These are phyloP conservation scores for Rhinocladiella mackenziei DNA, from an alignment of 2,329 filamentous ascomycete genomes.

Conservation along the genomic window DNA sequence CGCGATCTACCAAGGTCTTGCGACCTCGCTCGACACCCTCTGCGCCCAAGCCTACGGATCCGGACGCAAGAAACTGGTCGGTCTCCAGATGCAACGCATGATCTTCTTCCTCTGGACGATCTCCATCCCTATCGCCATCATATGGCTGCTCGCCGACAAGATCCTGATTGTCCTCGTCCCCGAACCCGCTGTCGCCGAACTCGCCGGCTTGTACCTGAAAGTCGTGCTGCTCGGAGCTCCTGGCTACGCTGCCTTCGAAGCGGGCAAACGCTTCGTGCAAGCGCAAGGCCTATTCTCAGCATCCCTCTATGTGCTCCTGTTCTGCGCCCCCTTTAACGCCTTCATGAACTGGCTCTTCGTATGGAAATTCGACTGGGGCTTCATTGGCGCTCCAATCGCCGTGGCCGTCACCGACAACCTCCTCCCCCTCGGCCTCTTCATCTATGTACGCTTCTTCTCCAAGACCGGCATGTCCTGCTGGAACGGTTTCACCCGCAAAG, in stretches of 20 bases:
- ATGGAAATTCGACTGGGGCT: slow-evolving; percentile 65
- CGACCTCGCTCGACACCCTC: slow-evolving; percentile 85
- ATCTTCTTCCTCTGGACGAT: slow-evolving; percentile 69
- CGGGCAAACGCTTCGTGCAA: slow-evolving; percentile 80
- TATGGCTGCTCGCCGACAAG: slow-evolving; percentile 66
- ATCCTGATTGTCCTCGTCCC: slow-evolving; percentile 67
- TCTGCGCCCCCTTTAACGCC: slow-evolving; percentile 78
- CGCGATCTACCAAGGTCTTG: slow-evolving; percentile 68
- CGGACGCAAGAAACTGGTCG: slow-evolving; percentile 83
- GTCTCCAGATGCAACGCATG: slow-evolving; percentile 77
- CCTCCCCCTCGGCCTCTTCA: slow-evolving; percentile 66
- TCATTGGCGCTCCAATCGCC: slow-evolving; percentile 74
- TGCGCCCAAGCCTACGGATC: slow-evolving; percentile 93
- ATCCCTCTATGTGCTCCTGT: slow-evolving; percentile 74
- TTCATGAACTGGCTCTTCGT: slow-evolving; percentile 78
- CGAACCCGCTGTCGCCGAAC: slow-evolving; percentile 63
- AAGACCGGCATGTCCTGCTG: slow-evolving; percentile 66
- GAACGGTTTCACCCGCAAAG: slow-evolving; percentile 70
- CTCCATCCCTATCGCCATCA: slow-evolving; percentile 65
- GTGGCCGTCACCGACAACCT: slow-evolving; percentile 71
- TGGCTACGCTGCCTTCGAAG: slow-evolving; percentile 71
- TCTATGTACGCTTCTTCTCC: slow-evolving; percentile 65
- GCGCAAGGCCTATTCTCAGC: slow-evolving; percentile 82
- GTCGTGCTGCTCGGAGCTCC: slow-evolving; percentile 68
- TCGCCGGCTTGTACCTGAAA: slow-evolving; percentile 71